Evolutionary conservation across 179 eudicot genomes (phyloP).

Genomic region (Beta lomatogona): DNA sequence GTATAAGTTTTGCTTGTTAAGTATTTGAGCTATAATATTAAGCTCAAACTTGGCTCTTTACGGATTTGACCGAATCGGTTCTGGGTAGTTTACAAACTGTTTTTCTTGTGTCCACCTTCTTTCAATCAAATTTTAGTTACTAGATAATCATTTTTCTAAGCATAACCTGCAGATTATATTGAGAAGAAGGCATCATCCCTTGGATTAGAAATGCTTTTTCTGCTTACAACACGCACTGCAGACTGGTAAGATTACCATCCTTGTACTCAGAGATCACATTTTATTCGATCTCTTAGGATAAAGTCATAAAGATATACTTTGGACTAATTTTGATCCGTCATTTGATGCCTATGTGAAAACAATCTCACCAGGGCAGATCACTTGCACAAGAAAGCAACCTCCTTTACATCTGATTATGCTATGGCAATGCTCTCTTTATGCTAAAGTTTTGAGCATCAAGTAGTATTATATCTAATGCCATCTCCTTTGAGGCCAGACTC

Average conservation of each 20-base stretch:
- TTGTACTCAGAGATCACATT: neutral
- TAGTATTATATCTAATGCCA: neutral
- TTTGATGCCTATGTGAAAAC: neutral
- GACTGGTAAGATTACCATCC: constrained; percentile 64
- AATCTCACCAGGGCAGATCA: neutral
- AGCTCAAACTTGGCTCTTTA: too few relatives aligned
- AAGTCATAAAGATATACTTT: neutral
- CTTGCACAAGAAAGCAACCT: neutral
- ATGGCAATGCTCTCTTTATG: neutral
- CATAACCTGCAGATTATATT: constrained; percentile 62
- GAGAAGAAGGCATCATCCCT: constrained; percentile 88
- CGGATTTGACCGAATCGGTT: too few relatives aligned
- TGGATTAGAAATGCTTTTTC: constrained; percentile 76
- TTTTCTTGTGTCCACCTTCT: too few relatives aligned
- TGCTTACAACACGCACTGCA: constrained; percentile 91
- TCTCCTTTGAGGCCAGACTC: neutral
- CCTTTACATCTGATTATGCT: neutral
- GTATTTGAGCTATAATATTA: too few relatives aligned
- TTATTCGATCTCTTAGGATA: neutral
- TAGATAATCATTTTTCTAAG: neutral
- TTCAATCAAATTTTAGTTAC: neutral
- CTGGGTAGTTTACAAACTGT: too few relatives aligned
- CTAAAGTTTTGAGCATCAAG: neutral
- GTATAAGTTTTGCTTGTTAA: too few relatives aligned
- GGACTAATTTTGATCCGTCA: neutral